Evolutionary conservation across 1,139 yeast species (phyloP), one percentile per base, ranked within the genome.

Genomic region (Taphrina pruni): DNA sequence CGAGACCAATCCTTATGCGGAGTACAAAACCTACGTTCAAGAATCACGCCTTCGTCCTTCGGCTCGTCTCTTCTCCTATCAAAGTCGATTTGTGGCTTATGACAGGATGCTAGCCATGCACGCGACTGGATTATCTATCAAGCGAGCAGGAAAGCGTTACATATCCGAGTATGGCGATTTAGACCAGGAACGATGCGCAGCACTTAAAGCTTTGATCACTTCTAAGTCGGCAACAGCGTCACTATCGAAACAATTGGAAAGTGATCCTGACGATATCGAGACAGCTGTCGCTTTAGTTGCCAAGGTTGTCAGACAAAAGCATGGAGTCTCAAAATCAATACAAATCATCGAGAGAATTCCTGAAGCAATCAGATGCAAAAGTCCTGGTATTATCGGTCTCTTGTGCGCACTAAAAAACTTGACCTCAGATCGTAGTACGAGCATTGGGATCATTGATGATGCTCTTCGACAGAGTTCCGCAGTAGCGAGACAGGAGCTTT

Each of bases 21-120:
- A 41, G 20, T 48, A 55, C 48, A 64, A 64, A 36, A 46, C 67
- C 6, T 55, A 45, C 36, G 9, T 6, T 11, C 45, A 17, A 8
- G 55, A 45, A 46, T 45, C 54, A 11, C 11, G 46, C 2, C 61
- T 64, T 20, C 55, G 55, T 39, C 61, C 55, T 14, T 41, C 67
- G 11, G 67, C 61, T 14, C 60, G 67, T 9, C 56, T 64, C 38
- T 64, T 64, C 43, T 64, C 67, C 6, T 54, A 36, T 39, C 61
- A 64, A 38, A 39, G 55, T 17, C 48, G 67, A 32, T 48, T 35
- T 12, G 46, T 64, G 9, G 61, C 67, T 6, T 64, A 54, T 41
- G 60, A 64, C 46, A 43, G 36, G 26, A 64, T 64, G 8, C n/a
- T 64, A 14, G 60, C 56, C 7, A 46, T 57, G 54, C 54, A 64